A percentile compares a stretch with the other conserved stretches of the same genome.
Evolutionary conservation across 1,139 yeast genomes (phyloP).

Genomic region (Geotrichum aggregatum): DNA sequence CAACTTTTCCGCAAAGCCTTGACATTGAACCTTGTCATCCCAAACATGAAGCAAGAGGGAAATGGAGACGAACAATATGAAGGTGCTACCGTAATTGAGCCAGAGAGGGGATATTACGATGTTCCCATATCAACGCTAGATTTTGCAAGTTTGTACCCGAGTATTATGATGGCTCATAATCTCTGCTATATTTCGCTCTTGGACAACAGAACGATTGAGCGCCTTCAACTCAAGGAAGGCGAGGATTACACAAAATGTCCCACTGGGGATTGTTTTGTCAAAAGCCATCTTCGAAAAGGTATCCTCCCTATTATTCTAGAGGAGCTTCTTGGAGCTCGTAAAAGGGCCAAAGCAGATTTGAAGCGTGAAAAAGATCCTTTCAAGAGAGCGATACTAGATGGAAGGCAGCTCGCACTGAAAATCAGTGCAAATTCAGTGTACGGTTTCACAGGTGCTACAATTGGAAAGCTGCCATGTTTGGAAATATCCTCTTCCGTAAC

Average conservation of each 20-base stretch:
- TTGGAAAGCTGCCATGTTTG: constrained; percentile 93
- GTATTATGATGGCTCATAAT: constrained; percentile 99
- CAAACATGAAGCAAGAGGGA: constrained; percentile 83
- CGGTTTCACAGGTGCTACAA: constrained; percentile 98
- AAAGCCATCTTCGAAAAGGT: constrained; percentile 65
- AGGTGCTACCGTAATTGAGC: constrained; percentile 99
- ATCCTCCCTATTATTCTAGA: constrained; percentile 86
- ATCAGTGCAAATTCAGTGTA: constrained; percentile 97
- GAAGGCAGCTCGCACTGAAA: constrained; percentile 93
- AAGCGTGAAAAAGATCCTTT: constrained; percentile 94
- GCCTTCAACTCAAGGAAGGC: constrained; percentile 58
- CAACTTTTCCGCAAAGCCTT: constrained; percentile 91
- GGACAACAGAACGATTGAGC: constrained; percentile 62
- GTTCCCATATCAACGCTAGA: constrained; percentile 97
- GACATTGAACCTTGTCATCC: constrained; percentile 79
- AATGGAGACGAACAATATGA: constrained; percentile 84
- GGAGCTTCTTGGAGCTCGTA: constrained; percentile 87
- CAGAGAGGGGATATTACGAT: constrained; percentile 89
- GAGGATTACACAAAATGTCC: constrained; percentile 86
- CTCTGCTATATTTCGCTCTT: constrained; percentile 89
- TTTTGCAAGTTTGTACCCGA: constrained; percentile 95
- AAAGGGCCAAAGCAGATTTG: constrained; percentile 83
- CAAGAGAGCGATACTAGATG: constrained; percentile 87
- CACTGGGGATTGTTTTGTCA: constrained; percentile 73
- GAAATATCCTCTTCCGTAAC: constrained; percentile 96